Percentiles rank a stretch among this genome's conserved stretches.
Conservation (phyloP, 768 basidiomycete genomes). For the Psilocybe cyanescens region DNA sequence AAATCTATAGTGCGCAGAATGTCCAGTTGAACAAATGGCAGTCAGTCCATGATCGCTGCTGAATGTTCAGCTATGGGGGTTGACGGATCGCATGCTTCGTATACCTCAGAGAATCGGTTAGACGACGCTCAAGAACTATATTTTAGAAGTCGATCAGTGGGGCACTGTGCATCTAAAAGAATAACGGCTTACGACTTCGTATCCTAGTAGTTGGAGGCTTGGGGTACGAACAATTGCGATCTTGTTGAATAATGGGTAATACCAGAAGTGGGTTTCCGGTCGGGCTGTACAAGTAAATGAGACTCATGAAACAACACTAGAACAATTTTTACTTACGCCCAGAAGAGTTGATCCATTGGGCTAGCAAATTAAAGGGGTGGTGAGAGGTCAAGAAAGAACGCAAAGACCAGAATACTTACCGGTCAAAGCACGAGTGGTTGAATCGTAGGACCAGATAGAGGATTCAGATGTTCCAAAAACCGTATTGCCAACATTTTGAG, state of each 20-base stretch:
- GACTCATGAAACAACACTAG: background rate
- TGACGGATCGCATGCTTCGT: no score
- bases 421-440: background rate
- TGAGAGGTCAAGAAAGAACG: background rate
- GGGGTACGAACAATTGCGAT: background rate
- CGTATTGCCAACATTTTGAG: constrained; percentile 5
- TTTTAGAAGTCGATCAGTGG: background rate
- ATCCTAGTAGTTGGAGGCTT: background rate
- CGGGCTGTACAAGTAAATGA: background rate
- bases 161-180: background rate
- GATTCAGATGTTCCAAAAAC: constrained; percentile 1
- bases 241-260: constrained; percentile 3
- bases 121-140: background rate
- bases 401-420: background rate
- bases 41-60: no score
- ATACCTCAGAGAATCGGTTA: background rate
- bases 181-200: constrained; percentile 4
- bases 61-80: no score
- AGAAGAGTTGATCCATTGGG: constrained; percentile 13
- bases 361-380: background rate
- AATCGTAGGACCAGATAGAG: constrained; percentile 10
- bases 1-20: no score
- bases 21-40: no score
- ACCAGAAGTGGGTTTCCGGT: constrained; percentile 2
- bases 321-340: background rate